phyloP scores from a whole-genome alignment of 768 basidiomycete genomes.

The Lentinus tigrinus region DNA sequence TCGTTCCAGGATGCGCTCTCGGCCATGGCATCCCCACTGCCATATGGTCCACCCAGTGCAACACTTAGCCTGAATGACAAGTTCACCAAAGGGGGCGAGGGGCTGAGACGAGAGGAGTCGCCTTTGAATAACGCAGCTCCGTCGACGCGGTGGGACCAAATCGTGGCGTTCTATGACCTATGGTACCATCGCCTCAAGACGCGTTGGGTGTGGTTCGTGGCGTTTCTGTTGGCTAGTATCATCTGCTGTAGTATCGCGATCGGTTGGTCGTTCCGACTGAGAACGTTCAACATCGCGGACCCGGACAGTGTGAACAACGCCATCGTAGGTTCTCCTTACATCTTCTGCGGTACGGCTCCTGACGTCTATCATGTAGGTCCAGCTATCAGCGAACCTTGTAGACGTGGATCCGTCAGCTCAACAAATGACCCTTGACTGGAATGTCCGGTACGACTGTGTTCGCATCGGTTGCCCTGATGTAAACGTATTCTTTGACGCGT shows the following conservation, averaged over 20 bases:
- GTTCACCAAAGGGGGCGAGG: neutral
- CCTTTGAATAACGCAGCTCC: no score
- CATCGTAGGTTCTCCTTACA: neutral
- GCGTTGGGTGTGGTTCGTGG: slow-evolving; percentile 5
- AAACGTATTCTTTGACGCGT: slow-evolving; percentile 18
- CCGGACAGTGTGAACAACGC: neutral
- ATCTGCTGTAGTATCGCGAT: slow-evolving; percentile 11
- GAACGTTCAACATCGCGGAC: slow-evolving; percentile 15
- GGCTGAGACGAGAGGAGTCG: neutral
- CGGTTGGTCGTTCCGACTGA: slow-evolving; percentile 14
- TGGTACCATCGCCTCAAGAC: slow-evolving; percentile 1
- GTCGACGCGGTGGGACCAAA: neutral
- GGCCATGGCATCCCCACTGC: neutral
- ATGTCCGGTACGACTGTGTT: slow-evolving; percentile 4
- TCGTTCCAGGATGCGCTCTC: neutral
- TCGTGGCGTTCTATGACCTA: neutral
- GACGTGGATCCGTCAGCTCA: slow-evolving; percentile 9
- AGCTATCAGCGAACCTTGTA: slow-evolving; percentile 12
- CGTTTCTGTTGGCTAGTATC: slow-evolving; percentile 1
- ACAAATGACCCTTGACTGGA: slow-evolving; percentile 16
- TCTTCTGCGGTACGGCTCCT: neutral
- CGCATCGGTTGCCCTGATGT: slow-evolving; percentile 13
- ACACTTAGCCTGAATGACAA: neutral
- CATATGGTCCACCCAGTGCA: neutral
- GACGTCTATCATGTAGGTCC: slow-evolving; percentile 6